phyloP scores from a whole-genome alignment of 73 alveolate genomes.

The Symbiodinium natans region DNA sequence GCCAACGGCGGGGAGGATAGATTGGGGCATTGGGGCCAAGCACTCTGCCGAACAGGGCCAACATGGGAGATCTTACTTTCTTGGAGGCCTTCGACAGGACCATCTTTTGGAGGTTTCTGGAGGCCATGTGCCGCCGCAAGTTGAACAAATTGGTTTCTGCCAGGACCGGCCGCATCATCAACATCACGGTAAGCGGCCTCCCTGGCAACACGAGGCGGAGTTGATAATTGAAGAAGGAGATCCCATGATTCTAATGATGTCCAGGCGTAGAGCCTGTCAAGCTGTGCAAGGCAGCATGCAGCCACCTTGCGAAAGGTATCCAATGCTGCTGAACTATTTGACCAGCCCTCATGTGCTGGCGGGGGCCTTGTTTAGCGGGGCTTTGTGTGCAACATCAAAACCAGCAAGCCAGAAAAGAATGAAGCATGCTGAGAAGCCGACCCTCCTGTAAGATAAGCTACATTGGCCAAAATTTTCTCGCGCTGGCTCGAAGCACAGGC shows the following conservation, averaged over 20 bases:
- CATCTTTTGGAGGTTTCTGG: neutral
- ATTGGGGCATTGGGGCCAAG: too few relatives aligned
- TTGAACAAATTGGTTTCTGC: neutral
- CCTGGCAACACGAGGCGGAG: slow-evolving; percentile 74
- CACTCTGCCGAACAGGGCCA: too few relatives aligned
- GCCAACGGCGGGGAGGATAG: too few relatives aligned
- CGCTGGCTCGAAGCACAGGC: too few relatives aligned
- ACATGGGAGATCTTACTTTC: slow-evolving; percentile 68
- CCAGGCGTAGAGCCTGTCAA: neutral
- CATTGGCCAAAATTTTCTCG: too few relatives aligned
- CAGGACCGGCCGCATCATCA: slow-evolving; percentile 76
- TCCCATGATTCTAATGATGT: neutral
- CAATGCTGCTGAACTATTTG: slow-evolving; percentile 79
- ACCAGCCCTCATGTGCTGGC: slow-evolving; percentile 89
- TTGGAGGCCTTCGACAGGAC: slow-evolving; percentile 92
- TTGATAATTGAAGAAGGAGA: too few relatives aligned
- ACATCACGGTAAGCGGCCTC: slow-evolving; percentile 89
- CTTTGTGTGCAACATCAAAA: too few relatives aligned
- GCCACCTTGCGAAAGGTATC: slow-evolving; percentile 25
- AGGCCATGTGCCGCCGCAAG: neutral
- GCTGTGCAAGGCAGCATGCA: neutral
- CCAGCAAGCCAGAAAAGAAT: too few relatives aligned
- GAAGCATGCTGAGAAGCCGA: too few relatives aligned
- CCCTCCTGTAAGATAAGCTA: too few relatives aligned
- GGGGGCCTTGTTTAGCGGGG: neutral